Conservation (phyloP, 2,329 filamentous ascomycete species). For the Fusarium sp. region DNA sequence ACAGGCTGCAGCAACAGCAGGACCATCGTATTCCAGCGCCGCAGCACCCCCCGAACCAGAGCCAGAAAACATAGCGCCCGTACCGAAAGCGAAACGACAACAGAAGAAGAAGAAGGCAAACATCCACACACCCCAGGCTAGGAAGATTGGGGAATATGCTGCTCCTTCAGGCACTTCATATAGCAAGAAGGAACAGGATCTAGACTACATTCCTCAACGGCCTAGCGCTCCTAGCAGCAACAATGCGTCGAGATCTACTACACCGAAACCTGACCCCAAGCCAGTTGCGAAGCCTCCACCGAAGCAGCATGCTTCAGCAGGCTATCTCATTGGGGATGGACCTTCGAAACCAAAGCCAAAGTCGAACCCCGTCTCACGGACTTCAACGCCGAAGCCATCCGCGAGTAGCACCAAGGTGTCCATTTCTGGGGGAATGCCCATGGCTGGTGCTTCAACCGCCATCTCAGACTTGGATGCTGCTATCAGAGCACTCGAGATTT, state of each 20-base stretch:
- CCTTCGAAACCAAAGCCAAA: conserved; percentile 65
- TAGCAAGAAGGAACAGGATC: conserved; percentile 72
- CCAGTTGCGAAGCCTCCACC: conserved; percentile 54
- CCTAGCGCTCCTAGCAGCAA: conserved; percentile 52
- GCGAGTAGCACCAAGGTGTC: conserved; percentile 69
- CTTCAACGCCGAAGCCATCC: conserved; percentile 62
- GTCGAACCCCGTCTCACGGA: conserved; percentile 60
- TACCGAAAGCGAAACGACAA: conserved; percentile 59
- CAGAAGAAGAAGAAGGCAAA: conserved; percentile 65
- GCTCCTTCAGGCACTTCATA: conserved; percentile 74
- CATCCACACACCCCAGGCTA: conserved; percentile 69
- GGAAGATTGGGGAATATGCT: conserved; percentile 66
- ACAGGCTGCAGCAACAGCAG: conserved; percentile 49
- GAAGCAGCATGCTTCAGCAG: conserved; percentile 68
- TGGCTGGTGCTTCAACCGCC: conserved; percentile 80
- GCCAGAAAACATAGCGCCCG: conserved; percentile 49
- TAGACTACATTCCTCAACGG: conserved; percentile 73
- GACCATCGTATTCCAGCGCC: conserved; percentile 37
- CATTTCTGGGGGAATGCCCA: conserved; percentile 78
- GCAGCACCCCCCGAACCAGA: conserved; percentile 28
- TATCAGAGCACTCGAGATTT: conserved; percentile 88
- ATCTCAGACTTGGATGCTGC: conserved; percentile 77
- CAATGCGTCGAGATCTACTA: conserved; percentile 49
- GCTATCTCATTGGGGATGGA: conserved; percentile 81
- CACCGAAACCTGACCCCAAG: conserved; percentile 45